Percentiles rank a stretch among this genome's conserved stretches.
Conservation (phyloP, 1,139 yeast genomes). For the Citeromyces hawaiiensis region DNA sequence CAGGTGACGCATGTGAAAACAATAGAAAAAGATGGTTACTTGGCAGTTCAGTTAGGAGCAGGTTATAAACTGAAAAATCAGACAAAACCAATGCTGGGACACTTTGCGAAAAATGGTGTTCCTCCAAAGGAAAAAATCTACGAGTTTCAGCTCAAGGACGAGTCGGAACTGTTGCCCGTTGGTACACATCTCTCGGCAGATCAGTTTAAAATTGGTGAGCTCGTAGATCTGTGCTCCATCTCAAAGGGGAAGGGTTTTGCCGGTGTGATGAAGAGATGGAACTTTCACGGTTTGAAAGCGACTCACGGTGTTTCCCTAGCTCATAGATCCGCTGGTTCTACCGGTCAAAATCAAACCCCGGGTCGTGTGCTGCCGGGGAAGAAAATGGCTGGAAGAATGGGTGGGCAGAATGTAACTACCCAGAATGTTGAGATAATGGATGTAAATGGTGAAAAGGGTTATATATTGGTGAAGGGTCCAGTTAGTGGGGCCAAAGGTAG, state of each 20-base stretch:
- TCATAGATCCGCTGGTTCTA: slow-evolving; percentile 96
- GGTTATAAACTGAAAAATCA: slow-evolving; percentile 60
- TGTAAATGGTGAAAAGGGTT: slow-evolving; percentile 70
- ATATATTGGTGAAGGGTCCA: slow-evolving; percentile 75
- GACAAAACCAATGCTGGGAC: slow-evolving; percentile 57
- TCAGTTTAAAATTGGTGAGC: slow-evolving; percentile 73
- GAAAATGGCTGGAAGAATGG: slow-evolving; percentile 98
- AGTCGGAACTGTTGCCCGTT: slow-evolving; percentile 52
- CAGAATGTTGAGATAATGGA: slow-evolving; percentile 69
- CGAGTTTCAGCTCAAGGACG: slow-evolving; percentile 69
- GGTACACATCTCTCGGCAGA: slow-evolving; percentile 78
- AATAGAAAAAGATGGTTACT: slow-evolving; percentile 57
- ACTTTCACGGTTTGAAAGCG: slow-evolving; percentile 84
- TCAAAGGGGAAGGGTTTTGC: slow-evolving; percentile 96
- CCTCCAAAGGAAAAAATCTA: slow-evolving; percentile 67
- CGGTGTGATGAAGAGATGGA: slow-evolving; percentile 96
- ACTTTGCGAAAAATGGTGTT: slow-evolving; percentile 66
- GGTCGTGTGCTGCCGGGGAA: slow-evolving; percentile 95
- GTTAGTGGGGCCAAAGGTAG: slow-evolving; percentile 84
- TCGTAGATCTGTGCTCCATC: slow-evolving; percentile 64
- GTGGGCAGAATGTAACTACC: slow-evolving; percentile 59
- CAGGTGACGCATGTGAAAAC: slow-evolving; percentile 76
- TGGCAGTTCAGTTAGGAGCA: slow-evolving; percentile 81
- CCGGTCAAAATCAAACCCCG: slow-evolving; percentile 90
- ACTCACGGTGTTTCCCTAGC: slow-evolving; percentile 93